These are phyloP conservation scores for Osmanthus fragrans DNA, from an alignment of 257 asterid species.

Conservation along the genomic window DNA sequence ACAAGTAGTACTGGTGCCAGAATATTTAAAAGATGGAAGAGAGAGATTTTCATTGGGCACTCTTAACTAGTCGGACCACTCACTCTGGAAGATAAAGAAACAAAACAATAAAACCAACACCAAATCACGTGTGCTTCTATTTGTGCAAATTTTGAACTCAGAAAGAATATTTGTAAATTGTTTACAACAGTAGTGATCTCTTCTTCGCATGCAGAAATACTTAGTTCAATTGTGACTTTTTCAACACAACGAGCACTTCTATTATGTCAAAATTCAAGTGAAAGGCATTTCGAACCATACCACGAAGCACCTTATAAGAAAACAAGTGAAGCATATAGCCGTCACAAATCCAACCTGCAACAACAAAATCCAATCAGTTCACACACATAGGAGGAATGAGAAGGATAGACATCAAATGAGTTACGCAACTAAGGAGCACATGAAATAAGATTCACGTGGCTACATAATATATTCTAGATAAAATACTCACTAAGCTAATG, in stretches of 20 bases:
- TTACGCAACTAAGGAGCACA: neutral
- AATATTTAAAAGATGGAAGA: neutral
- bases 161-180: neutral
- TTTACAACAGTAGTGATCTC: conserved; percentile 11
- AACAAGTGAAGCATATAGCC: conserved; percentile 87
- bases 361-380: conserved; percentile 21
- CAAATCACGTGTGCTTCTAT: conserved; percentile 27
- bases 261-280: conserved; percentile 16
- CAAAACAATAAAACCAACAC: neutral
- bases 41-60: neutral
- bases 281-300: conserved; percentile 44
- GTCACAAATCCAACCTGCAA: conserved; percentile 95
- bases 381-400: neutral
- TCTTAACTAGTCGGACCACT: neutral
- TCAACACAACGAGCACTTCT: neutral
- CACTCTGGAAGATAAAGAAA: neutral
- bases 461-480: neutral
- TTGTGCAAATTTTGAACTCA: neutral
- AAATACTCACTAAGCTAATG: neutral
- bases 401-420: neutral
- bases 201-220: neutral
- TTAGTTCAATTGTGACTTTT: neutral
- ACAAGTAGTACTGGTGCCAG: conserved; percentile 14
- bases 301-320: conserved; percentile 84
- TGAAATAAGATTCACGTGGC: neutral